Percentiles rank a stretch among this genome's conserved stretches.
These are phyloP conservation scores for Debaryomyces sp. DNA, from an alignment of 1,139 yeast genomes.

Conservation along the genomic window DNA sequence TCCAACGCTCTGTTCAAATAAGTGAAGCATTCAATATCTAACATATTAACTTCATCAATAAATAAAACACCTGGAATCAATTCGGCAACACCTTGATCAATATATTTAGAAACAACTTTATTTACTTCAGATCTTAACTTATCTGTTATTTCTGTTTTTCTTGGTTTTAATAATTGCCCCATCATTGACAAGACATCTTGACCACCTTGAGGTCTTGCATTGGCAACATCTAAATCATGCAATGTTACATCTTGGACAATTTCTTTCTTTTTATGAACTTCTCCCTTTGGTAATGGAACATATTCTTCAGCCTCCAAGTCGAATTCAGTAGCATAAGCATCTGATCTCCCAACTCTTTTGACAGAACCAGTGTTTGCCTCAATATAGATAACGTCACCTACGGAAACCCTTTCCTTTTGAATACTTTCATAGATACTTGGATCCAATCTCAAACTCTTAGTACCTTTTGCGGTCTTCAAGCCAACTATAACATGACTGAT, in stretches of 20 bases:
- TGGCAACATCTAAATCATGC: conserved; percentile 95
- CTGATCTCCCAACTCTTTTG: conserved; percentile 96
- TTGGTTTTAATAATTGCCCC: conserved; percentile 96
- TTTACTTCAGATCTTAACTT: conserved; percentile 91
- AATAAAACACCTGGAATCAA: conserved; percentile 96
- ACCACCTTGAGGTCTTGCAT: conserved; percentile 98
- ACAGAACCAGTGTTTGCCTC: conserved; percentile 98
- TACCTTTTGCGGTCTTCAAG: conserved; percentile 92
- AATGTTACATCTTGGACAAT: conserved; percentile 96
- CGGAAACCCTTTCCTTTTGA: conserved; percentile 90
- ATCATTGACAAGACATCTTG: conserved; percentile 98
- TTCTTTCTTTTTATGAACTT: conserved; percentile 97
- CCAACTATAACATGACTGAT: conserved; percentile 94
- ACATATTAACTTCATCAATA: conserved; percentile 97
- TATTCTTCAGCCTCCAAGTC: conserved; percentile 98
- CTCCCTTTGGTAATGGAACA: conserved; percentile 98
- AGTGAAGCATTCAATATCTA: conserved; percentile 94
- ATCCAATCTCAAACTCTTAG: conserved; percentile 88
- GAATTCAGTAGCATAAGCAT: conserved; percentile 97
- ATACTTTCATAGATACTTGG: conserved; percentile 95
- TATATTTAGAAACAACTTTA: conserved; percentile 93
- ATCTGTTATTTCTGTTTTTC: conserved; percentile 98
- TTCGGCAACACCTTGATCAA: conserved; percentile 98
- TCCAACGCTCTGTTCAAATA: conserved; percentile 93
- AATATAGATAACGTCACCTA: conserved; percentile 96